These are phyloP conservation scores for Talaromyces sp. DNA, from an alignment of 2,329 filamentous ascomycete species.

Conservation along the genomic window DNA sequence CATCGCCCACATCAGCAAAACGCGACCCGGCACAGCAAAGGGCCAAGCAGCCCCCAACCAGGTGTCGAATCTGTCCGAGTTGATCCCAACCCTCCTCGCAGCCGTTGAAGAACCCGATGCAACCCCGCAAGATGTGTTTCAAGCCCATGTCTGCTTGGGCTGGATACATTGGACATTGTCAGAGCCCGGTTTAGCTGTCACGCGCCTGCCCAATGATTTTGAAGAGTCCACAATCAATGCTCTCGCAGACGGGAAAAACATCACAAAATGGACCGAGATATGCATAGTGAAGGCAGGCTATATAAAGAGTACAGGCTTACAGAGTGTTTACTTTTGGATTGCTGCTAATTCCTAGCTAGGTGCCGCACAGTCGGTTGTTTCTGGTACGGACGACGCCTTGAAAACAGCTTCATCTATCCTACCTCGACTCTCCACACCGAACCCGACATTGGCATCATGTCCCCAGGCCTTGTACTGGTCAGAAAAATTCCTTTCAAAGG, in stretches of 20 bases:
- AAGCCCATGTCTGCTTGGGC: slow-evolving; percentile 75
- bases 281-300: slow-evolving; percentile 75
- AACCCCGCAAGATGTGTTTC: slow-evolving; percentile 56
- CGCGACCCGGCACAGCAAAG: slow-evolving; percentile 23
- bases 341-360: slow-evolving; percentile 28
- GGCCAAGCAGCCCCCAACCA: slow-evolving; percentile 16
- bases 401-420: slow-evolving; percentile 62
- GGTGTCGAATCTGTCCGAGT: slow-evolving; percentile 38
- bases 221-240: slow-evolving; percentile 50
- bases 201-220: slow-evolving; percentile 59
- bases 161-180: slow-evolving; percentile 78
- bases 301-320: slow-evolving; percentile 57
- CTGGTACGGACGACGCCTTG: slow-evolving; percentile 53
- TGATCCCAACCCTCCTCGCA: slow-evolving; percentile 36
- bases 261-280: slow-evolving; percentile 73
- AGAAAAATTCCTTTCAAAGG: slow-evolving; percentile 69
- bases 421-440: slow-evolving; percentile 49
- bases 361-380: slow-evolving; percentile 40
- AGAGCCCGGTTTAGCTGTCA: slow-evolving; percentile 59
- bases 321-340: neutral
- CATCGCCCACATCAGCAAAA: slow-evolving; percentile 45
- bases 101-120: slow-evolving; percentile 56
- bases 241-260: slow-evolving; percentile 48
- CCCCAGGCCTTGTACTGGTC: slow-evolving; percentile 72
- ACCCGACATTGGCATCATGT: slow-evolving; percentile 40